Evolutionary conservation across 2,329 filamentous ascomycete genomes (phyloP).

Genomic region (Claviceps capensis): DNA sequence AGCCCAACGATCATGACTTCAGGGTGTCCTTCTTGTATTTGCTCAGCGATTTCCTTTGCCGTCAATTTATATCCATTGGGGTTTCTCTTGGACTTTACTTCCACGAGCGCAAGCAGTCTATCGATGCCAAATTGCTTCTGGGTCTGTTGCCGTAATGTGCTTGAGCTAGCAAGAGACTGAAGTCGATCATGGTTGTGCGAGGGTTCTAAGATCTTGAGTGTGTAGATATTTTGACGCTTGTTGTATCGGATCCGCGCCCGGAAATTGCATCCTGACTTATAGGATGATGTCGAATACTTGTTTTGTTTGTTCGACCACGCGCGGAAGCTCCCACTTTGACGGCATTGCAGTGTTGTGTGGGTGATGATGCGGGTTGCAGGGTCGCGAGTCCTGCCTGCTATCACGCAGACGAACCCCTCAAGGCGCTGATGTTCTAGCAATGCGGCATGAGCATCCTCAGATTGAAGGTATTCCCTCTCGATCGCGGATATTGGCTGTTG

Average conservation of each 20-base stretch:
- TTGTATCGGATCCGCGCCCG: not conserved
- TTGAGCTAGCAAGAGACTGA: not conserved
- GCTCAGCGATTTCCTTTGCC: too few relatives aligned
- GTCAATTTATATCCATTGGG: too few relatives aligned
- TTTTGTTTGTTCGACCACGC: not conserved
- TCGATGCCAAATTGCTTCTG: too few relatives aligned
- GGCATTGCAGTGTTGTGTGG: not conserved
- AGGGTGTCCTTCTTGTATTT: too few relatives aligned
- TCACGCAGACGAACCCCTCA: too few relatives aligned
- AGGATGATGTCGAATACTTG: not conserved
- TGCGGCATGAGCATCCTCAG: too few relatives aligned
- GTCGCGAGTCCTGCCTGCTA: not conserved
- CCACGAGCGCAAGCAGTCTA: too few relatives aligned
- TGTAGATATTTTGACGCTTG: not conserved
- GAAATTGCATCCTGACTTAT: not conserved
- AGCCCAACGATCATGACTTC: too few relatives aligned
- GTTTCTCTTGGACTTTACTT: too few relatives aligned
- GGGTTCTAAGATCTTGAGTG: not conserved
- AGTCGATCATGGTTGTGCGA: not conserved
- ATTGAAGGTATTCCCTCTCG: too few relatives aligned
- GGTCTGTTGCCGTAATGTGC: not conserved
- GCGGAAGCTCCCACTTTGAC: not conserved
- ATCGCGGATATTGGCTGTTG: too few relatives aligned
- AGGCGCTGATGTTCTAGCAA: too few relatives aligned
- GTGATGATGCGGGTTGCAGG: not conserved